Percentiles rank a stretch among this genome's conserved stretches.
Evolutionary conservation across 2,329 filamentous ascomycete genomes (phyloP).

Genomic region (Byssothecium circinans): DNA sequence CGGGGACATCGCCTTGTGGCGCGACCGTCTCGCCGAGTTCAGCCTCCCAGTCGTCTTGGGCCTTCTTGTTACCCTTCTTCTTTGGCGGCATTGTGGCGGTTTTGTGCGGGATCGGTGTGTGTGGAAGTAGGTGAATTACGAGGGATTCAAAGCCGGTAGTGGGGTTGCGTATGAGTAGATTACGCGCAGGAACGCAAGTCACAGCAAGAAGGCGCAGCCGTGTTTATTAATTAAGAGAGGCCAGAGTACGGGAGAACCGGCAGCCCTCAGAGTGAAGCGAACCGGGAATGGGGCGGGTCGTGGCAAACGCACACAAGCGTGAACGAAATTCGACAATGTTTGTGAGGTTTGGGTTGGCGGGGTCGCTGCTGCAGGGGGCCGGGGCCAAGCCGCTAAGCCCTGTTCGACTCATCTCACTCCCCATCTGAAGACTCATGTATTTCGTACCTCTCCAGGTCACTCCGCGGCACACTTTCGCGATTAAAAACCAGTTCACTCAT

Average conservation of each 20-base stretch:
- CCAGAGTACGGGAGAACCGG: too few species aligned
- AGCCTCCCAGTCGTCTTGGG: conserved; percentile 91
- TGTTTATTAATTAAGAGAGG: too few species aligned
- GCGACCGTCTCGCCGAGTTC: conserved; percentile 80
- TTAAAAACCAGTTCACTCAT: too few species aligned
- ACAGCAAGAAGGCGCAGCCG: too few species aligned
- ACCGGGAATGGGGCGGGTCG: neutral
- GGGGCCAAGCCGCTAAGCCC: neutral
- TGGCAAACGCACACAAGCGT: neutral
- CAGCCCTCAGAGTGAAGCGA: too few species aligned
- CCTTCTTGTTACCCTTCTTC: conserved; percentile 89
- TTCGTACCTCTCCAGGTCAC: too few species aligned
- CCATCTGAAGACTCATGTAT: neutral
- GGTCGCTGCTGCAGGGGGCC: neutral
- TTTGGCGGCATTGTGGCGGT: conserved; percentile 89
- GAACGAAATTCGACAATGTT: neutral
- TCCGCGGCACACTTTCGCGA: too few species aligned
- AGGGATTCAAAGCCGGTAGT: neutral
- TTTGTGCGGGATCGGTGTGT: too few species aligned
- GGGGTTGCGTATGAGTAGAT: too few species aligned
- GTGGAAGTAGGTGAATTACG: neutral
- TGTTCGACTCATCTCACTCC: neutral
- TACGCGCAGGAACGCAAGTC: too few species aligned
- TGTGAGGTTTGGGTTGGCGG: neutral
- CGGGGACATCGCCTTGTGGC: conserved; percentile 58